Conservation (phyloP, 202 grass and related monocot species). For the Zoysia matrella region DNA sequence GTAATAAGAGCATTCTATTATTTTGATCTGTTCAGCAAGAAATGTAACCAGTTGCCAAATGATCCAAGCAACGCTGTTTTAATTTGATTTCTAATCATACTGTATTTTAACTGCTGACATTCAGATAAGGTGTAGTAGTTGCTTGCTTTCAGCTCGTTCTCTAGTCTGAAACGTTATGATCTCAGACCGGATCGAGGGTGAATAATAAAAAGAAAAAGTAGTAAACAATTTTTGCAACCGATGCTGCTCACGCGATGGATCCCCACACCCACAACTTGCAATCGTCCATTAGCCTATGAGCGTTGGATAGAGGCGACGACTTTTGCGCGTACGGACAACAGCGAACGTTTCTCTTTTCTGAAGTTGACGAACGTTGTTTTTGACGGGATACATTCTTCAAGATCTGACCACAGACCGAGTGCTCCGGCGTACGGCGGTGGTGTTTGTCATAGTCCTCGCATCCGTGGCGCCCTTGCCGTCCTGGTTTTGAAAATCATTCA, state of each 20-base stretch:
- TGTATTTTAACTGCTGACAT: too few relatives aligned
- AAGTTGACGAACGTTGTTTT: not conserved
- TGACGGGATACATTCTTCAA: constrained; percentile 11
- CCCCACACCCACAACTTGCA: not conserved
- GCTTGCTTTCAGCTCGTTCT: too few relatives aligned
- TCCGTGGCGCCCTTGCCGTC: not conserved
- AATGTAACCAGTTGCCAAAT: too few relatives aligned
- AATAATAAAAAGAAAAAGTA: not conserved
- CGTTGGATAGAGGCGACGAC: constrained; percentile 4
- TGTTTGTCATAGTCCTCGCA: not conserved
- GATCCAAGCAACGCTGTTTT: too few relatives aligned
- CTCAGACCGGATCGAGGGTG: too few relatives aligned
- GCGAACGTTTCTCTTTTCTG: not conserved
- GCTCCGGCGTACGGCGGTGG: not conserved
- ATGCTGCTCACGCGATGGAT: not conserved
- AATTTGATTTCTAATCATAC: too few relatives aligned
- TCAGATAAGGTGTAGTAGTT: too few relatives aligned
- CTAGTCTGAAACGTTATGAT: too few relatives aligned
- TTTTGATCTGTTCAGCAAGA: too few relatives aligned
- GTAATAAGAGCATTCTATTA: too few relatives aligned
- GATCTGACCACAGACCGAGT: not conserved
- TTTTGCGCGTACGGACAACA: constrained; percentile 9
- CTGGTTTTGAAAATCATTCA: too few relatives aligned
- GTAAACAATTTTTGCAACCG: not conserved
- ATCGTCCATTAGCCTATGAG: not conserved